phyloP scores from a whole-genome alignment of 257 asterid species.

The Linderniella brevidens region DNA sequence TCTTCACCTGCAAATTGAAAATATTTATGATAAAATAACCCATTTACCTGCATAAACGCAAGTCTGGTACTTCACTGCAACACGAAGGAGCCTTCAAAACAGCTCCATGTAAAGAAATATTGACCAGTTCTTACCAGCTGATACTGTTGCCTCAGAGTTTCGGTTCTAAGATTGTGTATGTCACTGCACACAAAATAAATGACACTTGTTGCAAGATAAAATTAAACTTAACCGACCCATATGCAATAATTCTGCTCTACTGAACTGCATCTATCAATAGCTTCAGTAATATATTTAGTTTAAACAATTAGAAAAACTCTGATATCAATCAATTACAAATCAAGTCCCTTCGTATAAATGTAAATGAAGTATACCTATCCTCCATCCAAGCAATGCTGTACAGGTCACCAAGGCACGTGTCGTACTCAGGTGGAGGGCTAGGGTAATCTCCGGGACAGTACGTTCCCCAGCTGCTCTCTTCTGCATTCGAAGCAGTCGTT shows the following conservation, averaged over 20 bases:
- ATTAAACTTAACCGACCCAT: too few relatives aligned
- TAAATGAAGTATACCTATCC: slow-evolving; percentile 40
- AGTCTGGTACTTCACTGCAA: too few relatives aligned
- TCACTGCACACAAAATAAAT: slow-evolving; percentile 48
- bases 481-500: slow-evolving; percentile 92
- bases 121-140: slow-evolving; percentile 38
- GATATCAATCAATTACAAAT: too few relatives aligned
- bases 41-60: background rate
- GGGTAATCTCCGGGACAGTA: slow-evolving; percentile 92
- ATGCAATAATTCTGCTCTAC: too few relatives aligned
- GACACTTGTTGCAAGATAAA: too few relatives aligned
- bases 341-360: background rate
- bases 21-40: slow-evolving; percentile 6
- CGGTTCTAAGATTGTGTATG: slow-evolving; percentile 65
- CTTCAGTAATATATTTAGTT: too few relatives aligned
- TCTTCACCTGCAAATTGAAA: slow-evolving; percentile 58
- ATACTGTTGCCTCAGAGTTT: slow-evolving; percentile 76
- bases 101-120: background rate
- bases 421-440: slow-evolving; percentile 74
- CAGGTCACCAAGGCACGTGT: slow-evolving; percentile 90
- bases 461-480: slow-evolving; percentile 95
- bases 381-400: slow-evolving; percentile 98
- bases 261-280: too few relatives aligned
- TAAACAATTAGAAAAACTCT: too few relatives aligned
- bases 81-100: background rate